Percentiles rank a stretch among this genome's conserved stretches.
phyloP scores from a whole-genome alignment of 164 flowering plant species.

The Platanus orientalis region DNA sequence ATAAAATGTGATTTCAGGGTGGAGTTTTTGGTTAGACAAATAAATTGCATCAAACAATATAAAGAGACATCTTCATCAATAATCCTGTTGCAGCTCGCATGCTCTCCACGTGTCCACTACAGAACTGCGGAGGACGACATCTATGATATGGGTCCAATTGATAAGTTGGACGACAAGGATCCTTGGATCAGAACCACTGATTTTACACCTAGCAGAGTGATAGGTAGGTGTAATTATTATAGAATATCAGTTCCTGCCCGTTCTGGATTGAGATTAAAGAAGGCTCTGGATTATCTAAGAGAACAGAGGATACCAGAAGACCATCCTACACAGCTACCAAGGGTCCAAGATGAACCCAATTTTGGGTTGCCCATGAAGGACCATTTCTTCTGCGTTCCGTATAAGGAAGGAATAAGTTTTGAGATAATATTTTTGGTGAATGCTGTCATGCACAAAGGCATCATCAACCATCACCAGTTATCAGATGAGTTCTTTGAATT shows the following conservation, averaged over 20 bases:
- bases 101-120: conserved; percentile 65
- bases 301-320: conserved; percentile 40
- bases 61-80: conserved; percentile 26
- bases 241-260: conserved; percentile 48
- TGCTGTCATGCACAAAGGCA: conserved; percentile 73
- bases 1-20: conserved; percentile 78
- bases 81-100: conserved; percentile 58
- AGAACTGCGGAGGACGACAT: conserved; percentile 92
- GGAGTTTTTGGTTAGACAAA: conserved; percentile 69
- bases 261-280: conserved; percentile 42
- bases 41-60: conserved; percentile 40
- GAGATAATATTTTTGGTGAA: conserved; percentile 68
- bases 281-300: conserved; percentile 44
- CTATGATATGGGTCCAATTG: conserved; percentile 49
- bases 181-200: conserved; percentile 95
- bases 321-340: conserved; percentile 19
- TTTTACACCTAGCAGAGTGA: conserved; percentile 65
- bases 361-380: conserved; percentile 41
- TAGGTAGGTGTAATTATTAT: conserved; percentile 72
- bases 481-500: conserved; percentile 54
- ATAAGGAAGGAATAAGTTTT: conserved; percentile 45
- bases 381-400: conserved; percentile 52
- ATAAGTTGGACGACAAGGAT: conserved; percentile 86
- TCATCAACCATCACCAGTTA: conserved; percentile 66
- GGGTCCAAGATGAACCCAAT: conserved; percentile 56